Base-by-base conservation (phyloP, 2,329 filamentous ascomycete genomes). In the Orbilia blumenaviensis region DNA sequence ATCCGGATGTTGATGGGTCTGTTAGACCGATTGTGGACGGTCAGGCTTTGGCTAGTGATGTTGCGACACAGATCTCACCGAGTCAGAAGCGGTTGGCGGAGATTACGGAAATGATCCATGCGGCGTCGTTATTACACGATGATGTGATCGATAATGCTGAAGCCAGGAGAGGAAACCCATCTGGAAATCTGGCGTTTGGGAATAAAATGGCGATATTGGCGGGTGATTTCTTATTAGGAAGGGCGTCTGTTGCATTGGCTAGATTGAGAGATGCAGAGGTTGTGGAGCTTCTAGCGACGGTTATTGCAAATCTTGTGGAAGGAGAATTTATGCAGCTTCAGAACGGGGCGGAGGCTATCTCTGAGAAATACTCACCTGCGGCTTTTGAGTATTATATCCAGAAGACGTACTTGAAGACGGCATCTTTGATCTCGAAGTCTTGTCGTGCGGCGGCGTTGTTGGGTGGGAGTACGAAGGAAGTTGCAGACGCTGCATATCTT, bases 301-400 rank as follows among this genome's bases (percentile, higher is more conserved):
- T 98, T 44, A 98, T 99, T 80, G 94, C 95, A 48, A 99, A 99
- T 82, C 86, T 99, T 25, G 94, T 99, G 18, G 95, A 99, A 84
- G 95, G 95, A 81, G 95, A 99, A 84, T 98, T 99, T 85, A 99
- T 99, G 95, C 95, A 99, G 85, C 86, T 99, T 80, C 96, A 97
- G 85, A 99, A 99, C 84, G 78, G 72, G 5, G 38, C 71, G 21
- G 72, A 64, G 41, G 61, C 58, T 7, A 66, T 64, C 29, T 68
- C 72, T 1, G 44, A 75, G 29, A 68, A 63, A 27, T 76, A 76
- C 16, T 90, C 92, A 79, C 94, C 94, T 0, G 92, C 97, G 63
- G 92, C 93, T 0, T 88, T 99, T 77, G 88, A 89, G 25, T 98
- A 99, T 84, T 99, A 99, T 82, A 86, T 99, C 60, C 93, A 97